Base-by-base conservation (phyloP, 306 rosid species). In the Morella rubra region DNA sequence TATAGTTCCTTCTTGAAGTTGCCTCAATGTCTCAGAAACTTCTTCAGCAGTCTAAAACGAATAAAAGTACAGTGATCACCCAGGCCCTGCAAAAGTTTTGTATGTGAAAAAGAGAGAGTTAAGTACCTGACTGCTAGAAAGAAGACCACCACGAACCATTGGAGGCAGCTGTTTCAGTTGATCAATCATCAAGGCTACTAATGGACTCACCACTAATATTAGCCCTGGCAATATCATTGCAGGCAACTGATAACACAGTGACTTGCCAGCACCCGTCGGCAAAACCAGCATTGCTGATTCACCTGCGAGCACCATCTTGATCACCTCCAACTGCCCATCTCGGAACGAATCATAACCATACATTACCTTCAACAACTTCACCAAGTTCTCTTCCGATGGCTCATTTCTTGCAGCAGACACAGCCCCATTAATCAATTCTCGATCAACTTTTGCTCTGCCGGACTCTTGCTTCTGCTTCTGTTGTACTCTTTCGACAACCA, bases 211-310 rank as follows among this genome's bases (percentile, higher is more conserved):
- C 71, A 94, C 98, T 77, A 94, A 73, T 12, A 95, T 94, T 75
- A 90, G 72, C 73, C 98, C 98, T 11, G 91, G 93, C 72, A 94
- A 87, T 82, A 94, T 73, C 80, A 90, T 58, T 18, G 98, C 90
- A 16, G 97, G 88, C 69, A 94, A 82, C 78, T 94, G 98, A 85
- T 94, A 94, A 82, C 98, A 94, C 81, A 94, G 58, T 6, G 98
- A 91, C 82, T 94, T 94, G n/a, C 98, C 98, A 0, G 93, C 97
- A 1, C 98, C 98, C 0, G 98, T 94, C 0, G 98, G 97, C 88
- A 94, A 83, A 78, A 94, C 93, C 54, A 94, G 89, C 95, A 89
- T 89, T 1, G 93, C 77, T 2, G 96, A 90, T 44, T 90, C 85
- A 77, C 93, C 93, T 7, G 78, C 85, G 42, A 94, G 93, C 64